phyloP scores from a whole-genome alignment of 331 rosid genomes.

The Spiraea crenata region DNA sequence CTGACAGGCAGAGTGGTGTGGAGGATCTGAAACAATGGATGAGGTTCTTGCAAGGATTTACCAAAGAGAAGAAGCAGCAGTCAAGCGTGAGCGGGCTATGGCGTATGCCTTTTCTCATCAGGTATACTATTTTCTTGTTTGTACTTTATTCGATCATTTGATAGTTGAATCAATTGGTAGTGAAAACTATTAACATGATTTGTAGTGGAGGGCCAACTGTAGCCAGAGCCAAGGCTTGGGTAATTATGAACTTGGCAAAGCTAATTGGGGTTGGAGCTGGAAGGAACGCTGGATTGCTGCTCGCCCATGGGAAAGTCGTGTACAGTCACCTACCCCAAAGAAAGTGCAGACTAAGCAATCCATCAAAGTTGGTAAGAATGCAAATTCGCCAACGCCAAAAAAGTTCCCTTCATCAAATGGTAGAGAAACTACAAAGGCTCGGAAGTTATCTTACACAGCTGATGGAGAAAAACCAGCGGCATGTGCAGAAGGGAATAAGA shows the following conservation, averaged over 20 bases:
- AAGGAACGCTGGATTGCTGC: constrained; percentile 97
- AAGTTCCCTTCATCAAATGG: constrained; percentile 47
- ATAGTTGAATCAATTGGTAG: constrained; percentile 27
- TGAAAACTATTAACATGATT: constrained; percentile 29
- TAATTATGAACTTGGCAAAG: constrained; percentile 60
- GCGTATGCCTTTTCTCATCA: constrained; percentile 98
- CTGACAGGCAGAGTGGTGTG: constrained; percentile 77
- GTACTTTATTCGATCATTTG: constrained; percentile 14
- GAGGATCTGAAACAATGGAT: constrained; percentile 84
- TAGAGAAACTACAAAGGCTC: constrained; percentile 48
- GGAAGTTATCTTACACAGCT: constrained; percentile 69
- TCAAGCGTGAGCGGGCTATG: constrained; percentile 89
- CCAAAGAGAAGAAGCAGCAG: constrained; percentile 90
- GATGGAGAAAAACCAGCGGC: constrained; percentile 39
- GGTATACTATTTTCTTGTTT: constrained; percentile 42
- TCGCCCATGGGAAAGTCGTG: constrained; percentile 96
- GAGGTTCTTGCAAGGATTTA: constrained; percentile 70
- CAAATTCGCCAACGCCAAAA: constrained; percentile 47
- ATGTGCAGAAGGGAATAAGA: constrained; percentile 38
- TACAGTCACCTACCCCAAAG: constrained; percentile 43
- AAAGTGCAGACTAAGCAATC: constrained; percentile 50
- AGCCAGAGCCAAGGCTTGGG: constrained; percentile 76
- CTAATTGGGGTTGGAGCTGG: constrained; percentile 99
- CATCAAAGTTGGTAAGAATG: constrained; percentile 48
- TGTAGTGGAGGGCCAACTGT: constrained; percentile 93